Evolutionary conservation across 2,329 filamentous ascomycete genomes (phyloP).

Genomic region (Colletotrichum magnum): DNA sequence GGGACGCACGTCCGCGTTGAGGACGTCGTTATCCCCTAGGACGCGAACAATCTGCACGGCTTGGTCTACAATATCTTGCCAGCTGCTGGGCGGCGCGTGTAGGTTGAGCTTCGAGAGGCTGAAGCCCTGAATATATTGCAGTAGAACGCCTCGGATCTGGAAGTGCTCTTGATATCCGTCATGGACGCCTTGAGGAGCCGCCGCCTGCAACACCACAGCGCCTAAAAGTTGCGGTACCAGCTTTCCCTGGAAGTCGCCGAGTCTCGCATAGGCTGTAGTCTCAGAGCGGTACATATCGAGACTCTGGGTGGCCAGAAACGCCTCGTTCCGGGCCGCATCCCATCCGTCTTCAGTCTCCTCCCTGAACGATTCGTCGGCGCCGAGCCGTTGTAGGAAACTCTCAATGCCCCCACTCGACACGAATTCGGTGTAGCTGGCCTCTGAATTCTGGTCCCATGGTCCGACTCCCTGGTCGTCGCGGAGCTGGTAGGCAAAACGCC

Average conservation of each 20-base stretch:
- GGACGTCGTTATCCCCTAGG: conserved; percentile 43
- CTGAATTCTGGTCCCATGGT: conserved; percentile 31
- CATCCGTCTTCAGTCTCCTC: conserved; percentile 40
- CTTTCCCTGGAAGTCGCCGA: conserved; percentile 41
- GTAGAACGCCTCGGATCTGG: conserved; percentile 41
- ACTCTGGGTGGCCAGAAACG: conserved; percentile 35
- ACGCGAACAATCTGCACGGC: conserved; percentile 40
- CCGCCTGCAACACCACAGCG: conserved; percentile 24
- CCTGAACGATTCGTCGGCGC: background rate
- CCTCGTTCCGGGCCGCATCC: conserved; percentile 41
- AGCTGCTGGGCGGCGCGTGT: conserved; percentile 25
- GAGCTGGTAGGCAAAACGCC: conserved; percentile 41
- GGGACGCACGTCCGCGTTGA: conserved; percentile 44
- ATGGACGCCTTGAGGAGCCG: conserved; percentile 1
- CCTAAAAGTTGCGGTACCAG: conserved; percentile 42
- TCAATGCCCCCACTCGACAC: background rate
- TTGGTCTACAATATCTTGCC: conserved; percentile 43
- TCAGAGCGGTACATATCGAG: conserved; percentile 37
- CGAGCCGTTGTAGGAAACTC: conserved; percentile 20
- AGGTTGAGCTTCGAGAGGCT: conserved; percentile 26
- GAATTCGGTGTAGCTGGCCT: conserved; percentile 6
- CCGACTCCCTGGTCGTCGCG: conserved; percentile 37
- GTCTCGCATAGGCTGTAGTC: conserved; percentile 39
- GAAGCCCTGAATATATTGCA: conserved; percentile 43
- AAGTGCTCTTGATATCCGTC: conserved; percentile 15